Percentiles rank a stretch among this genome's conserved stretches.
These are phyloP conservation scores for Breviolum minutum DNA, from an alignment of 73 alveolate genomes.

Conservation along the genomic window DNA sequence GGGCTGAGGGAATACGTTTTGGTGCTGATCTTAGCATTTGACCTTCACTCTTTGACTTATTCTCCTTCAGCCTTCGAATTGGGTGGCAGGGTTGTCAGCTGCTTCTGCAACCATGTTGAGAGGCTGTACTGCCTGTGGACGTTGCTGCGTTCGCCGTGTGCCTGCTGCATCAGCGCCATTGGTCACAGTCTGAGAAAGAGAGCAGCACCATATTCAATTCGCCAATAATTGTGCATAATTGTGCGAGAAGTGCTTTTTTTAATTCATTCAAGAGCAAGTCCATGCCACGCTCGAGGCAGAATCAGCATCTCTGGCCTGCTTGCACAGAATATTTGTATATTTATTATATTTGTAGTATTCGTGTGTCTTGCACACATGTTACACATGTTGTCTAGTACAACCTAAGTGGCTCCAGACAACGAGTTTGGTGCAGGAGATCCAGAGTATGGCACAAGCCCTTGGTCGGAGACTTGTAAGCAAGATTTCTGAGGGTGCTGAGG, in stretches of 20 bases:
- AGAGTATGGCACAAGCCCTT: conserved; percentile 33
- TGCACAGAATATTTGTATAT: no score
- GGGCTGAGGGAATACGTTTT: conserved; percentile 49
- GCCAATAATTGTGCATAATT: neutral
- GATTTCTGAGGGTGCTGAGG: neutral
- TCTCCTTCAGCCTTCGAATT: neutral
- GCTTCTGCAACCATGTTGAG: neutral
- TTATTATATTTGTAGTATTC: no score
- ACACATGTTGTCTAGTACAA: no score
- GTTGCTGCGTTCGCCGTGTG: conserved; percentile 81
- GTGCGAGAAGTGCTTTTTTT: neutral
- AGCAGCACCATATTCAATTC: no score
- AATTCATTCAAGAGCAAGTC: no score
- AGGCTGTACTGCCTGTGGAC: conserved; percentile 75
- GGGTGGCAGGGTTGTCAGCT: neutral
- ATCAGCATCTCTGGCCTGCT: conserved; percentile 8
- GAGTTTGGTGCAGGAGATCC: neutral
- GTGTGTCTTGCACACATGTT: no score
- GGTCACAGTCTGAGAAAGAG: neutral
- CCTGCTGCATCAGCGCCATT: conserved; percentile 53
- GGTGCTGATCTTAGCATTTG: neutral
- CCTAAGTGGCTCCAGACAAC: no score
- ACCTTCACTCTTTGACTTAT: neutral
- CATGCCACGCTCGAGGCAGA: neutral
- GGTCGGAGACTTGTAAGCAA: neutral